Evolutionary conservation across 1,284 basidiomycete genomes (phyloP).

Genomic region (Tylopilus sp.): DNA sequence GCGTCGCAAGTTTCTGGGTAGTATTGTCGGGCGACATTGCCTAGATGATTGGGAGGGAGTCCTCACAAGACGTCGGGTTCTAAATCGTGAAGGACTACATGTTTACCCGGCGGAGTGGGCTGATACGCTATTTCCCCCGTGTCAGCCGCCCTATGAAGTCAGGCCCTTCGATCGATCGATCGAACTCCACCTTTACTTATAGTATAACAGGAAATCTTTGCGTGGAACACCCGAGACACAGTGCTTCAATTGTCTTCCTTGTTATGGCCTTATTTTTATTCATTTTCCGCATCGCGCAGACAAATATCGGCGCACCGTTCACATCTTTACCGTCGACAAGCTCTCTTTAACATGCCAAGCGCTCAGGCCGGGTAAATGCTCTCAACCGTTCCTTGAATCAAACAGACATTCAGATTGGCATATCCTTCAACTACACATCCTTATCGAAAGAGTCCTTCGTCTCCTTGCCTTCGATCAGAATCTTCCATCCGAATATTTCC

Average conservation of each 20-base stretch:
- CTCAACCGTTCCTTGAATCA: too few relatives aligned
- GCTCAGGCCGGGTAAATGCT: too few relatives aligned
- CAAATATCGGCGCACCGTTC: neutral
- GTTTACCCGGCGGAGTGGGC: neutral
- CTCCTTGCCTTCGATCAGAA: too few relatives aligned
- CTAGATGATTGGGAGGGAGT: neutral
- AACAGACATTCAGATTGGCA: too few relatives aligned
- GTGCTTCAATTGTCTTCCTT: too few relatives aligned
- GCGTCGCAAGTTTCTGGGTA: conserved; percentile 23
- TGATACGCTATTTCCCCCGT: neutral
- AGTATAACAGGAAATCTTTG: neutral
- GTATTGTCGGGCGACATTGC: conserved; percentile 24
- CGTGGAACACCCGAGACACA: too few relatives aligned
- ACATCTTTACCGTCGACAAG: neutral
- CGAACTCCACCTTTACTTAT: neutral
- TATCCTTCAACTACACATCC: too few relatives aligned
- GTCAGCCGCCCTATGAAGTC: neutral
- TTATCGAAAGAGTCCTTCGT: too few relatives aligned
- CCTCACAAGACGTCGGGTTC: neutral
- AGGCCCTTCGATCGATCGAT: neutral
- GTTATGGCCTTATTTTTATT: neutral
- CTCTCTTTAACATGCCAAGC: too few relatives aligned
- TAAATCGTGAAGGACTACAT: neutral
- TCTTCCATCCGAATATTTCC: too few relatives aligned
- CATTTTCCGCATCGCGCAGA: neutral